Evolutionary conservation across 1,284 basidiomycete species (phyloP).

Genomic region (Peniophora sp.): DNA sequence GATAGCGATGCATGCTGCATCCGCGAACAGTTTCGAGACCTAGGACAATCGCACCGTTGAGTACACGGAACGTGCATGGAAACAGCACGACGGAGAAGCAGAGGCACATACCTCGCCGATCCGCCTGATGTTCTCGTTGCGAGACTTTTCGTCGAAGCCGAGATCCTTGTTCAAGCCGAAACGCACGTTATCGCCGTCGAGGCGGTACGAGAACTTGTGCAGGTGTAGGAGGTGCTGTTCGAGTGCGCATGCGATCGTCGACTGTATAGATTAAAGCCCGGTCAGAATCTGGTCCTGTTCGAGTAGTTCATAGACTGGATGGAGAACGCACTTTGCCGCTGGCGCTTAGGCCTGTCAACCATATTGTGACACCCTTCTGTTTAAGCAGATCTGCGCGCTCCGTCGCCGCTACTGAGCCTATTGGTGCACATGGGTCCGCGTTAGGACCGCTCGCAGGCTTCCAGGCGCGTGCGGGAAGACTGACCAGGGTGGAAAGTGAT

Average conservation of each 20-base stretch:
- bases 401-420: slow-evolving; percentile 64
- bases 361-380: slow-evolving; percentile 86
- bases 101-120: slow-evolving; percentile 80
- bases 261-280: slow-evolving; percentile 42
- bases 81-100: background rate
- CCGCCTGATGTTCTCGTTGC: slow-evolving; percentile 95
- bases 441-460: background rate
- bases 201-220: slow-evolving; percentile 80
- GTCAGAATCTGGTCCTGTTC: slow-evolving; percentile 9
- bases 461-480: slow-evolving; percentile 9
- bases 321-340: slow-evolving; percentile 77
- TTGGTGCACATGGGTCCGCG: background rate
- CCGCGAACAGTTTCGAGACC: slow-evolving; percentile 93
- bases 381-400: slow-evolving; percentile 66
- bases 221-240: slow-evolving; percentile 93
- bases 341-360: slow-evolving; percentile 92
- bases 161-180: slow-evolving; percentile 98
- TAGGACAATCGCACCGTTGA: slow-evolving; percentile 20
- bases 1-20: slow-evolving; percentile 78
- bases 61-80: background rate
- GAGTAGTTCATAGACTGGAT: slow-evolving; percentile 8
- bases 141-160: slow-evolving; percentile 90
- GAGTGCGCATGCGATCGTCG: slow-evolving; percentile 94
- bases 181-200: slow-evolving; percentile 96
- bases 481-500: slow-evolving; percentile 74